phyloP scores from a whole-genome alignment of 768 basidiomycete species.

The Boletus eberwhitei region DNA sequence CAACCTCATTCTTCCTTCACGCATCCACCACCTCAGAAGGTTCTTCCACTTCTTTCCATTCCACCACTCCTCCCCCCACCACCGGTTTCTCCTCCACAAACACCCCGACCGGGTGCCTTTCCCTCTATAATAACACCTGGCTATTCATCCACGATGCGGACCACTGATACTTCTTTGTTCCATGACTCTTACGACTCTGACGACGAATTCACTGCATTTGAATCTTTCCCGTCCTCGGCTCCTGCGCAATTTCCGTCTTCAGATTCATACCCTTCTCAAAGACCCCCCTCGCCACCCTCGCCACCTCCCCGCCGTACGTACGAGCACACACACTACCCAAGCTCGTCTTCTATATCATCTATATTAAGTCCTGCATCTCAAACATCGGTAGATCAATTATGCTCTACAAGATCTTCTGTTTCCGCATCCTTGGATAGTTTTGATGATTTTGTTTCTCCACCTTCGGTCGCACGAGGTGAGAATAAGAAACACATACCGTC shows the following conservation, averaged over 20 bases:
- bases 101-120: constrained; percentile 23
- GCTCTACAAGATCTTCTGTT: constrained; percentile 19
- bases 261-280: constrained; percentile 8
- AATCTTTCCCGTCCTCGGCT: constrained; percentile 28
- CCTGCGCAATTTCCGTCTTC: constrained; percentile 4
- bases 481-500: constrained; percentile 40
- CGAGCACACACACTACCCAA: constrained; percentile 20
- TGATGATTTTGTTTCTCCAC: constrained; percentile 44
- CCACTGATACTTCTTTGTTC: not conserved
- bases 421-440: constrained; percentile 43
- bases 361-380: constrained; percentile 21
- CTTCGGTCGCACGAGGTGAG: not conserved
- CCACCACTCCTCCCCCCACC: constrained; percentile 33
- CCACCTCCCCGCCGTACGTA: constrained; percentile 29
- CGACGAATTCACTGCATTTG: constrained; percentile 54
- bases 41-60: constrained; percentile 21
- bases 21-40: constrained; percentile 24
- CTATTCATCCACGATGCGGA: constrained; percentile 7
- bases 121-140: constrained; percentile 6
- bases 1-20: constrained; percentile 18
- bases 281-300: constrained; percentile 25
- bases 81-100: constrained; percentile 29
- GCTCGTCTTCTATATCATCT: constrained; percentile 27
- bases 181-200: constrained; percentile 31
- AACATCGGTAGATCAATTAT: constrained; percentile 20